Conservation (phyloP, 2,329 filamentous ascomycete species). For the Alternaria brassicicola region DNA sequence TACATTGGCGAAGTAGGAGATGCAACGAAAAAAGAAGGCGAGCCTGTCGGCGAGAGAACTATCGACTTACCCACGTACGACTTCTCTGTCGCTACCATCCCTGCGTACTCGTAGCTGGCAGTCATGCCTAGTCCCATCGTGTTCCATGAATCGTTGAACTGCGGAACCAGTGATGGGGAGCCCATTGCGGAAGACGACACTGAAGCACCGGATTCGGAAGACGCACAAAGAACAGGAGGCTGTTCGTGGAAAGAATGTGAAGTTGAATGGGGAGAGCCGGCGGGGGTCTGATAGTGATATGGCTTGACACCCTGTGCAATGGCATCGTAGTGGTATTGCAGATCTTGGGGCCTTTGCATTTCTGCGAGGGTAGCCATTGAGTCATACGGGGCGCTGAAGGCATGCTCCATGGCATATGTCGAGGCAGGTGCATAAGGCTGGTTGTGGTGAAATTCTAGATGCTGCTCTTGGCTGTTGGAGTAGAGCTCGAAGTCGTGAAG, state of each 20-base stretch:
- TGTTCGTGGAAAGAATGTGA: constrained; percentile 56
- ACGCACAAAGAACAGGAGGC: constrained; percentile 54
- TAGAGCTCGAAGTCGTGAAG: constrained; percentile 49
- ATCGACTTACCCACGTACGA: constrained; percentile 58
- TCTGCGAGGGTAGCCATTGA: constrained; percentile 44
- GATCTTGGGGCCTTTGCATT: constrained; percentile 41
- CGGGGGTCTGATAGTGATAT: constrained; percentile 46
- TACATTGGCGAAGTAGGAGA: constrained; percentile 21
- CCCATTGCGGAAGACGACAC: constrained; percentile 58
- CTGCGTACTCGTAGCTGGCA: constrained; percentile 62
- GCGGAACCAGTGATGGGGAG: constrained; percentile 63
- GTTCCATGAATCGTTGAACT: constrained; percentile 66
- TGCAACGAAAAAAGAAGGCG: constrained; percentile 25
- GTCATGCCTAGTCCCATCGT: constrained; percentile 65
- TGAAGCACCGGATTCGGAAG: constrained; percentile 59
- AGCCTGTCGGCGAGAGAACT: constrained; percentile 43
- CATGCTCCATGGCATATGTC: constrained; percentile 40
- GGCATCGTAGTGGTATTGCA: constrained; percentile 46
- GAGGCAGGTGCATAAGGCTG: constrained; percentile 39
- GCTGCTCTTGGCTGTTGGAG: constrained; percentile 40
- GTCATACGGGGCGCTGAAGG: constrained; percentile 49
- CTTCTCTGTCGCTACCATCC: constrained; percentile 55
- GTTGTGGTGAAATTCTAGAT: constrained; percentile 38
- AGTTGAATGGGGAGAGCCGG: constrained; percentile 53
- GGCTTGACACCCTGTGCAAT: constrained; percentile 48